A percentile compares a stretch with the other conserved stretches of the same genome.
These are phyloP conservation scores for Xylariaceae sp. DNA, from an alignment of 2,329 filamentous ascomycete species.

Conservation along the genomic window DNA sequence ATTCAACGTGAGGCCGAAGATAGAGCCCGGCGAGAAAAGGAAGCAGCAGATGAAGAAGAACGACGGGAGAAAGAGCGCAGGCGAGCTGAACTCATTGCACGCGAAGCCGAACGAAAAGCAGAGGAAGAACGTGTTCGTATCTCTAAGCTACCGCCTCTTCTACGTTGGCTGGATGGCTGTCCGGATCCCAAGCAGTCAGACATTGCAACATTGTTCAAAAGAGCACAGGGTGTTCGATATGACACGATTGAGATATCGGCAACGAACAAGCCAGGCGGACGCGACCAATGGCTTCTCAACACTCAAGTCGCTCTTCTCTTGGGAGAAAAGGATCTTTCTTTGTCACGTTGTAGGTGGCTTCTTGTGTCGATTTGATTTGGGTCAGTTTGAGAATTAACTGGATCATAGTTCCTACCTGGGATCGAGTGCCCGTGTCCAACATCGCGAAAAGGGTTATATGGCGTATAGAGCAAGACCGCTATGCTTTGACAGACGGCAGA, in stretches of 20 bases:
- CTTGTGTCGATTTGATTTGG: background rate
- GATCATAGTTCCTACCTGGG: conserved; percentile 52
- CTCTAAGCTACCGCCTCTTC: conserved; percentile 52
- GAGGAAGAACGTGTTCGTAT: conserved; percentile 52
- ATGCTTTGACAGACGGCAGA: conserved; percentile 47
- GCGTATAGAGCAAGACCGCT: conserved; percentile 52
- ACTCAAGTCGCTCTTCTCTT: conserved; percentile 58
- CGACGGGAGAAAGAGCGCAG: conserved; percentile 44
- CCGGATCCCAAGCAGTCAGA: conserved; percentile 46
- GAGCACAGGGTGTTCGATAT: conserved; percentile 56
- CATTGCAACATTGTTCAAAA: conserved; percentile 50
- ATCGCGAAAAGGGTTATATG: conserved; percentile 56
- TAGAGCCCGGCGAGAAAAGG: conserved; percentile 33
- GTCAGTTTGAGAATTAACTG: conserved; percentile 6
- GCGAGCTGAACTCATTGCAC: conserved; percentile 41
- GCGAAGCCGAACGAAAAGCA: conserved; percentile 49
- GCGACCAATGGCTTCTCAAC: conserved; percentile 63
- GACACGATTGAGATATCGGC: conserved; percentile 55
- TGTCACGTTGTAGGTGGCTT: conserved; percentile 51
- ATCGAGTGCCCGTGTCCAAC: conserved; percentile 46
- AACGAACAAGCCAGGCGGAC: conserved; percentile 50
- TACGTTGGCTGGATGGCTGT: conserved; percentile 55
- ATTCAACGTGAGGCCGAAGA: conserved; percentile 37
- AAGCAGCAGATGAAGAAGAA: conserved; percentile 44
- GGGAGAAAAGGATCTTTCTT: conserved; percentile 57